These are phyloP conservation scores for Lepiota brunneoincarnata DNA, from an alignment of 768 basidiomycete species.

Conservation along the genomic window DNA sequence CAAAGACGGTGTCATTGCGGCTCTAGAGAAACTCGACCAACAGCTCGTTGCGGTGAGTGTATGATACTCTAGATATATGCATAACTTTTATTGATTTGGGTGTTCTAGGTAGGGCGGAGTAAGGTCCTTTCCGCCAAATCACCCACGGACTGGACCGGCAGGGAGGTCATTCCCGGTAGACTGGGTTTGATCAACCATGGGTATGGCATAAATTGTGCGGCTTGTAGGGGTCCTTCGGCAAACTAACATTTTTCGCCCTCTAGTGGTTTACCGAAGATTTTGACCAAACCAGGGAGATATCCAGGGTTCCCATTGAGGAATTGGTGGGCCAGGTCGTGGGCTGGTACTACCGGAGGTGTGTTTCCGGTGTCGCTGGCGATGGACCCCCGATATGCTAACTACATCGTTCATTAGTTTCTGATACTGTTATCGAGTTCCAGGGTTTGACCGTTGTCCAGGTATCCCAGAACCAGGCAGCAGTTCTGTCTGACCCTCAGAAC, in stretches of 20 bases:
- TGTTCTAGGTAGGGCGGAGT: conserved; percentile 48
- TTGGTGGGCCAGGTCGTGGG: conserved; percentile 82
- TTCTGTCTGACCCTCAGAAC: conserved; percentile 77
- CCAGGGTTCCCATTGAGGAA: conserved; percentile 74
- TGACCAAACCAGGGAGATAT: conserved; percentile 75
- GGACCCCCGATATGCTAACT: not conserved
- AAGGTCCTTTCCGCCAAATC: conserved; percentile 65
- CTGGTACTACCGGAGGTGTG: conserved; percentile 66
- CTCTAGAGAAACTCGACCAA: conserved; percentile 65
- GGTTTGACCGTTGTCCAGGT: conserved; percentile 86
- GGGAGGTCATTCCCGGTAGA: conserved; percentile 67
- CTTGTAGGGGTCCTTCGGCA: not conserved
- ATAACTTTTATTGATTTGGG: conserved; percentile 8
- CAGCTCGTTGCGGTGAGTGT: conserved; percentile 51
- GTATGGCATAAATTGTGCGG: conserved; percentile 17
- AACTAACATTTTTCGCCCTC: not conserved
- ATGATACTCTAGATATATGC: not conserved
- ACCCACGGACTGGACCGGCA: conserved; percentile 69
- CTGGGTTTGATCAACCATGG: conserved; percentile 78
- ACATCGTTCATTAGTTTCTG: conserved; percentile 52
- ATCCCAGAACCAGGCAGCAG: conserved; percentile 78
- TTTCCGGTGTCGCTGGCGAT: conserved; percentile 11
- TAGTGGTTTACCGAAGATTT: conserved; percentile 72
- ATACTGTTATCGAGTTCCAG: conserved; percentile 77
- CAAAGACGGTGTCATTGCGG: conserved; percentile 63